Conservation (phyloP, 179 eudicot genomes). For the Beta macrorhiza region DNA sequence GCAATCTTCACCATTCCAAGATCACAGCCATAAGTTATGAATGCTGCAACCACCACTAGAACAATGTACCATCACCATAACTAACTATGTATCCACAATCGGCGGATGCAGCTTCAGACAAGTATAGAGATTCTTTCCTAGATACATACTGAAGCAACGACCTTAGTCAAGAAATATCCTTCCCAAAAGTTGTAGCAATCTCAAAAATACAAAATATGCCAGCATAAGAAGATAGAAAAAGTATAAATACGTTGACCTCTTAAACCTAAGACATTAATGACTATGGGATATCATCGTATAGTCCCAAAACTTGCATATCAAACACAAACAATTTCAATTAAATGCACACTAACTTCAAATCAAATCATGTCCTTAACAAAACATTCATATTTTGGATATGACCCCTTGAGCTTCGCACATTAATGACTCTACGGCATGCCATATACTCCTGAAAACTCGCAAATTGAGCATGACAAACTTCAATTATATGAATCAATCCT, state of each 20-base stretch:
- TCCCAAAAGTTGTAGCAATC: background rate
- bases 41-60: background rate
- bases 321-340: background rate
- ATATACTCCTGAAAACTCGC: background rate
- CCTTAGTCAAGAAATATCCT: background rate
- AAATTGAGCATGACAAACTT: background rate
- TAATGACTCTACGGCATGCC: background rate
- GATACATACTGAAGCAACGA: background rate
- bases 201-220: background rate
- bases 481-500: background rate
- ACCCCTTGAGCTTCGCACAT: background rate
- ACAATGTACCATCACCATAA: background rate
- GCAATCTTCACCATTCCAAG: background rate
- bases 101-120: background rate
- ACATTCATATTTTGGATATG: background rate
- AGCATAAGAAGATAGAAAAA: background rate
- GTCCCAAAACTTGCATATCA: background rate
- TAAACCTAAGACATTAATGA: background rate
- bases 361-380: background rate
- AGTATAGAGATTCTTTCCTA: background rate
- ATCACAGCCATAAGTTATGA: background rate
- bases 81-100: background rate
- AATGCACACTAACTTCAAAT: background rate
- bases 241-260: background rate
- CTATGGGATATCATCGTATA: background rate